Base-by-base conservation (phyloP, 208 protist genomes). In the Herpetomonas tarakana region DNA sequence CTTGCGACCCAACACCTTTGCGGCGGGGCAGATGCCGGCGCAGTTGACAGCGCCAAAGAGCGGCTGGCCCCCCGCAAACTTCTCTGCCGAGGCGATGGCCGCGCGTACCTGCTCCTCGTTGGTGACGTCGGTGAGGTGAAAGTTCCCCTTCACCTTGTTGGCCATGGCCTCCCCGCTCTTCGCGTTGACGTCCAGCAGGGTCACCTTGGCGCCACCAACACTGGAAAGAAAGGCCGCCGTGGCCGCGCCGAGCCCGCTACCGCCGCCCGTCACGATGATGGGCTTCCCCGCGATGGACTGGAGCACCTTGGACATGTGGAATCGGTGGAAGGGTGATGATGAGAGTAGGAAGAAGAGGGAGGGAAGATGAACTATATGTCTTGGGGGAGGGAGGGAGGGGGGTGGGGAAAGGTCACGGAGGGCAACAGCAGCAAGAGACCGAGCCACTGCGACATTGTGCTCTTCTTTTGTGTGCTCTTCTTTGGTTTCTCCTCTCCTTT, bases 1-100 rank as follows among this genome's bases (percentile, higher is more conserved):
- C 31, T 82, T 67, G 52, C 69, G 58, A 31, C 67, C 58, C 27
- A 81, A 31, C 27, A 79, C 58, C 61, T 68, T 74, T 31, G 53
- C 63, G 0, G 75, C 64, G 21, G 41, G 52, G 47, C 46, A 55
- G 35, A 94, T 68, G 27, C 86, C 88, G 22, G 86, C 88, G 58
- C 83, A 93, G 65, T 93, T 91, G 16, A 94, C 68, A 38, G 53
- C 74, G 29, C 74, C 88, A 47, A 91, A 81, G 31, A 94, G 64
- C 14, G 67, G 65, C 65, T 47, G 27, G 18, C 65, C 45, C 14
- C 73, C 77, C 54, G 68, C 81, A 16, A 79, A 69, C 7, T 80
- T 70, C 51, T 80, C 61, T 47, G 78, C 71, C 11, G 52, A n/a
- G 21, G 54, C 52, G 51, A 94, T 78, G 49, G 88, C 81, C 31